These are phyloP conservation scores for Epichloe brachyelytri DNA, from an alignment of 2,329 filamentous ascomycete genomes.

Conservation along the genomic window DNA sequence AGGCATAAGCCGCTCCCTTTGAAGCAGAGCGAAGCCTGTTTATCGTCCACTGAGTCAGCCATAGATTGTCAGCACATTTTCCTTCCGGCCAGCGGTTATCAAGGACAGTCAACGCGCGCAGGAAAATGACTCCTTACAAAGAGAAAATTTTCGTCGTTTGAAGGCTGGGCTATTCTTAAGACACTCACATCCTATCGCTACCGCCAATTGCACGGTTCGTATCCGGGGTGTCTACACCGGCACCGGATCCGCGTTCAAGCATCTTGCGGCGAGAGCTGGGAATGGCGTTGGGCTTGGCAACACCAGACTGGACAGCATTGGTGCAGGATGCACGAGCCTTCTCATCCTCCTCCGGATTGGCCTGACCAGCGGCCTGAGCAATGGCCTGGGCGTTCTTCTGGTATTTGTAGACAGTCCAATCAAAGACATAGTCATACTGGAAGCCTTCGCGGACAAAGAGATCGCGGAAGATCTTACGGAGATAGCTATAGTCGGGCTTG, in stretches of 20 bases:
- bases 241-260: conserved; percentile 52
- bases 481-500: conserved; percentile 99
- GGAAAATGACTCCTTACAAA: conserved; percentile 77
- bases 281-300: conserved; percentile 59
- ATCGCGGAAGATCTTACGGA: conserved; percentile 99
- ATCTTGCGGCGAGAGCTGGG: conserved; percentile 74
- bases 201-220: conserved; percentile 64
- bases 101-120: conserved; percentile 71
- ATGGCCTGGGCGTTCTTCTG: conserved; percentile 96
- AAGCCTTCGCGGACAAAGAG: conserved; percentile 97
- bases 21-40: conserved; percentile 78
- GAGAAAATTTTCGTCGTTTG: conserved; percentile 35
- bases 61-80: conserved; percentile 56
- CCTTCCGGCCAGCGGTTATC: conserved; percentile 61
- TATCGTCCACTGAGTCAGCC: conserved; percentile 74
- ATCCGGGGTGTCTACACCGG: conserved; percentile 53
- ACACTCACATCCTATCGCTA: conserved; percentile 95
- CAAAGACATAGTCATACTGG: conserved; percentile 99
- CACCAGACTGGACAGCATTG: conserved; percentile 48
- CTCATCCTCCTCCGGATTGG: conserved; percentile 60
- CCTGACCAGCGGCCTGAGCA: conserved; percentile 61
- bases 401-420: conserved; percentile 99
- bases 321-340: conserved; percentile 59
- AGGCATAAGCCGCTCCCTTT: conserved; percentile 46
- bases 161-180: conserved; percentile 27